Conservation (phyloP, 441 rosid species). For the Syzygium malaccense region DNA sequence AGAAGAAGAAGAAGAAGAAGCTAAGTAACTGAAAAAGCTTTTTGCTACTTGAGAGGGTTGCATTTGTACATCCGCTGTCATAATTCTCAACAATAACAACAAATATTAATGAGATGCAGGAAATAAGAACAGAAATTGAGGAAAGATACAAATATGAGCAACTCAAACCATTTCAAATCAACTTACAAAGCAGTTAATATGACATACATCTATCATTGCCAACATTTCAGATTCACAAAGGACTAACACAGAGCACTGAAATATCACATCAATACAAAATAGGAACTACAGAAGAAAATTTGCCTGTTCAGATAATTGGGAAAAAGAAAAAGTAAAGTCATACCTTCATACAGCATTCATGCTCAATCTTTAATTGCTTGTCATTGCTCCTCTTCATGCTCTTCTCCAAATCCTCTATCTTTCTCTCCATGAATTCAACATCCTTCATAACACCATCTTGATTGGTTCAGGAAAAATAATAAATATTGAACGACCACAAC, state of each 20-base stretch:
- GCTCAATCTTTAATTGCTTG: slow-evolving; percentile 85
- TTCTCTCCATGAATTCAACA: slow-evolving; percentile 79
- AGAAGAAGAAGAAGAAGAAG: not conserved
- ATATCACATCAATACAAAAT: not conserved
- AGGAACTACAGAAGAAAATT: not conserved
- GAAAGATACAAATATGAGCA: not conserved
- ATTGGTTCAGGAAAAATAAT: not conserved
- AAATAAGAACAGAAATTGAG: not conserved
- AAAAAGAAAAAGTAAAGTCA: slow-evolving; percentile 7
- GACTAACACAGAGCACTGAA: not conserved
- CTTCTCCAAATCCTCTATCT: slow-evolving; percentile 84
- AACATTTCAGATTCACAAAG: not conserved
- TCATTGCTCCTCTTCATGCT: slow-evolving; percentile 99
- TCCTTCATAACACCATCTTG: slow-evolving; percentile 39
- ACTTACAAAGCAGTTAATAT: not conserved
- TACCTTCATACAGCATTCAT: slow-evolving; percentile 71
- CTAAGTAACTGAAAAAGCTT: not conserved
- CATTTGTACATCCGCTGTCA: not conserved
- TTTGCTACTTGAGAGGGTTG: not conserved
- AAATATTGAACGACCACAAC: not conserved
- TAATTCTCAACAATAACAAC: not conserved
- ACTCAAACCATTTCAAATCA: not conserved
- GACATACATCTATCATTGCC: not conserved
- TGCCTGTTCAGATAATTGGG: not conserved
- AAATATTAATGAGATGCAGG: not conserved